Conservation (phyloP, 306 rosid species). For the Citrullus amarus region DNA sequence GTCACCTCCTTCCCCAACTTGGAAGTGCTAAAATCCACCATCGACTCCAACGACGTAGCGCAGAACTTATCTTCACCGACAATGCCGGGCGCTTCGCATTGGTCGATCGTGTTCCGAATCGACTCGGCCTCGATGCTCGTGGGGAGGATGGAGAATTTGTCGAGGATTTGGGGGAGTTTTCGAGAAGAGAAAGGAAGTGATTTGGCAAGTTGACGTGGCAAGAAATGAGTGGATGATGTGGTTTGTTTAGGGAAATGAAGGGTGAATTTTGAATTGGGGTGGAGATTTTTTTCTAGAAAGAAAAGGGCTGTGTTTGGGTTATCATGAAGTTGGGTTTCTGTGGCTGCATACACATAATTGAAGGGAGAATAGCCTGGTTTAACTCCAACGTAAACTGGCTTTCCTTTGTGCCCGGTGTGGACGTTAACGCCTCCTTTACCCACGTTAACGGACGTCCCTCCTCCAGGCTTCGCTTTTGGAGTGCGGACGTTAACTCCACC, state of each 20-base stretch:
- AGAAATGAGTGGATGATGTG: constrained; percentile 13
- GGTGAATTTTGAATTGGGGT: constrained; percentile 23
- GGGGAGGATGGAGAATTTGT: constrained; percentile 24
- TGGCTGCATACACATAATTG: neutral
- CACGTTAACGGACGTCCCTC: constrained; percentile 28
- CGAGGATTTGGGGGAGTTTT: constrained; percentile 25
- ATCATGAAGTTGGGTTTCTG: constrained; percentile 41
- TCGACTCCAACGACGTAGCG: constrained; percentile 77
- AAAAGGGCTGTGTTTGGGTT: constrained; percentile 45
- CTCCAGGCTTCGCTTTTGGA: constrained; percentile 16
- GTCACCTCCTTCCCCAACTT: constrained; percentile 43
- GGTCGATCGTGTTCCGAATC: constrained; percentile 34
- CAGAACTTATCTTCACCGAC: constrained; percentile 64
- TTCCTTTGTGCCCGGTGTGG: constrained; percentile 35
- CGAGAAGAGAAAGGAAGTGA: constrained; percentile 56
- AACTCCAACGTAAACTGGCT: constrained; percentile 38
- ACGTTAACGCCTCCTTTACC: constrained; percentile 71
- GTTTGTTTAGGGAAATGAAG: constrained; percentile 35
- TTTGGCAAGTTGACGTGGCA: constrained; percentile 33
- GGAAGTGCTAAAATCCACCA: constrained; percentile 64
- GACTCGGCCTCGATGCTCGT: constrained; percentile 29
- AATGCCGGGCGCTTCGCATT: constrained; percentile 33
- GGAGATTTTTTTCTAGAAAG: constrained; percentile 56
- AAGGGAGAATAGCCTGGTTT: constrained; percentile 17
- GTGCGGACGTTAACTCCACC: constrained; percentile 26